These are phyloP conservation scores for Cryptosporidium meleagridis DNA, from an alignment of 169 alveolate species.

Conservation along the genomic window DNA sequence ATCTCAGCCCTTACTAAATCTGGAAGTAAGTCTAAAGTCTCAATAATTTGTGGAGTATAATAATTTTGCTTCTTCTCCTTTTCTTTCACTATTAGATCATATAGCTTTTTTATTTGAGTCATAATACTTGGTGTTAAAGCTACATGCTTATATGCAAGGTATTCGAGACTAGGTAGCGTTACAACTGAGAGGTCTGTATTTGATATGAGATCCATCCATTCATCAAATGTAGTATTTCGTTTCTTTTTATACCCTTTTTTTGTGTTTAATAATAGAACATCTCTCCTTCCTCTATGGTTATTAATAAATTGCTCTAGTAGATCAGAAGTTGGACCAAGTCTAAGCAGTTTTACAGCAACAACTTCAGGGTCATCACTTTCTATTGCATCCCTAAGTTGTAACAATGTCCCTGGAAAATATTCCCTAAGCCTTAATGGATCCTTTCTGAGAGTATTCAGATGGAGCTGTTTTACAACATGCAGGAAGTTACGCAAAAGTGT, in stretches of 20 bases:
- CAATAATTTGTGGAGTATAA: conserved; percentile 5
- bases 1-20: conserved; percentile 34
- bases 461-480: conserved; percentile 34
- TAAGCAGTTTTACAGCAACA: conserved; percentile 28
- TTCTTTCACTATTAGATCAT: conserved; percentile 10
- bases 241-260: background rate
- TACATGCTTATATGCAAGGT: conserved; percentile 32
- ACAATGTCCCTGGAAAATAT: conserved; percentile 52
- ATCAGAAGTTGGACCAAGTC: conserved; percentile 50
- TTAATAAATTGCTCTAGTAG: conserved; percentile 28
- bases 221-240: background rate
- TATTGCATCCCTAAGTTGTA: conserved; percentile 54
- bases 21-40: conserved; percentile 19
- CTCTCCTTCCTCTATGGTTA: conserved; percentile 53
- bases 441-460: conserved; percentile 27
- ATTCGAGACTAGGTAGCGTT: background rate
- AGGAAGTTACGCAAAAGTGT: conserved; percentile 53
- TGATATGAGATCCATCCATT: conserved; percentile 20
- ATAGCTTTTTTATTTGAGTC: background rate
- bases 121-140: conserved; percentile 45
- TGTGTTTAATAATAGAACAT: background rate
- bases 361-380: conserved; percentile 59
- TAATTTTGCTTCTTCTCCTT: background rate
- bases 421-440: conserved; percentile 48
- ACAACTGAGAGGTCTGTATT: conserved; percentile 28